phyloP scores from a whole-genome alignment of 768 basidiomycete genomes.

The Candolleomyces aberdarensis region DNA sequence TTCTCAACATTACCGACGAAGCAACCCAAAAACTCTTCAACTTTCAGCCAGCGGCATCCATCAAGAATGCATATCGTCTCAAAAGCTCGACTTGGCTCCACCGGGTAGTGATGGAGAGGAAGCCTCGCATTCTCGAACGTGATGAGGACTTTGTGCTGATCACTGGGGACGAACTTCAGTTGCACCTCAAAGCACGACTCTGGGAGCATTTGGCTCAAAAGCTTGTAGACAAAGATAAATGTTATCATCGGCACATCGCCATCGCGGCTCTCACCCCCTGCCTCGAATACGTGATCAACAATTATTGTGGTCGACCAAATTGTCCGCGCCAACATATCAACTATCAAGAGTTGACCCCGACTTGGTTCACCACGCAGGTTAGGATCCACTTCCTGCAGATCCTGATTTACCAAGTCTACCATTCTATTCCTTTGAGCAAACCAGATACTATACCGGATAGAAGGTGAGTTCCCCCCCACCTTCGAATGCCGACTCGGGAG shows the following conservation, averaged over 20 bases:
- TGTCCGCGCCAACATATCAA: conserved; percentile 18
- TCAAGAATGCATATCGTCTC: conserved; percentile 26
- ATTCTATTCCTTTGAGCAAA: background rate
- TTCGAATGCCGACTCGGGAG: too few relatives aligned
- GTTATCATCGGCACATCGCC: conserved; percentile 4
- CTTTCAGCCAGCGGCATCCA: conserved; percentile 16
- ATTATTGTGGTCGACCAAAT: conserved; percentile 11
- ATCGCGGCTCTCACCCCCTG: conserved; percentile 16
- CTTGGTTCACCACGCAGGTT: conserved; percentile 17
- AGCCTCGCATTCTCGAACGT: background rate
- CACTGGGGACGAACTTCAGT: background rate
- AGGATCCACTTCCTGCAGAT: conserved; percentile 20
- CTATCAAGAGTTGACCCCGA: conserved; percentile 6
- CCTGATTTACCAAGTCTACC: conserved; percentile 13
- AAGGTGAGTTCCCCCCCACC: too few relatives aligned
- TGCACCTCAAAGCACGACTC: background rate
- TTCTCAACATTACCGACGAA: conserved; percentile 22
- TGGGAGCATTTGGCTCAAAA: conserved; percentile 8
- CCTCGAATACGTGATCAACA: conserved; percentile 10
- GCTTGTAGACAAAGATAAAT: conserved; percentile 10
- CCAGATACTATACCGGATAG: background rate
- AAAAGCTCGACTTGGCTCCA: conserved; percentile 8
- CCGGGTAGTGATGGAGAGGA: background rate
- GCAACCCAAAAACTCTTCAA: conserved; percentile 34
- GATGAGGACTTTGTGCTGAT: conserved; percentile 4